A percentile compares a stretch with the other conserved stretches of the same genome.
These are phyloP conservation scores for Dioscorea zingiberensis DNA, from an alignment of 106 monocot genomes.

Conservation along the genomic window DNA sequence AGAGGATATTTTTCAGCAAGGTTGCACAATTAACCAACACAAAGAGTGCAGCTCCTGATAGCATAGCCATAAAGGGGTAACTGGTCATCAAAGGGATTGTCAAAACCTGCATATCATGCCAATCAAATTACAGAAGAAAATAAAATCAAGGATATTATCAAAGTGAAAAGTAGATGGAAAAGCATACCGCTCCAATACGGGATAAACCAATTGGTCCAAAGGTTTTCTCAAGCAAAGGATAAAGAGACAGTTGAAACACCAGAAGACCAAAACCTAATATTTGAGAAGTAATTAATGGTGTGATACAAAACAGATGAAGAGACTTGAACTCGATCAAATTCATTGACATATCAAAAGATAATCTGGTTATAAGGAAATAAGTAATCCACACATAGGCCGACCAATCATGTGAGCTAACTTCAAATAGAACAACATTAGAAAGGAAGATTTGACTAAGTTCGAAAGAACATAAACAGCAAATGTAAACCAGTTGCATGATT, in stretches of 20 bases:
- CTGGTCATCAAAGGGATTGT: slow-evolving; percentile 41
- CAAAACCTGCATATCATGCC: slow-evolving; percentile 33
- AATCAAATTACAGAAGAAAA: neutral
- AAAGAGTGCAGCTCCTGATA: slow-evolving; percentile 45
- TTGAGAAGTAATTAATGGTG: neutral
- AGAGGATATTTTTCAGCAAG: slow-evolving; percentile 52
- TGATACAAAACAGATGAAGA: neutral
- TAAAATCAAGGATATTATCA: neutral
- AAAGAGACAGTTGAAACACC: slow-evolving; percentile 50
- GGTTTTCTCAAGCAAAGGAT: slow-evolving; percentile 38
- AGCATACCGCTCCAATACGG: slow-evolving; percentile 51
- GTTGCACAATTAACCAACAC: slow-evolving; percentile 54
- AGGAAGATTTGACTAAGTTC: too few species aligned
- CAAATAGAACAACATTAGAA: too few species aligned
- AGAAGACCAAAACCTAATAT: slow-evolving; percentile 57
- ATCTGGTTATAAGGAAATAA: too few species aligned
- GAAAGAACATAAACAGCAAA: too few species aligned
- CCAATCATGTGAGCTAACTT: too few species aligned
- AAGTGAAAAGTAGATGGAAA: neutral
- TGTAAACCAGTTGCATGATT: too few species aligned
- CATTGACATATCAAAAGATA: too few species aligned
- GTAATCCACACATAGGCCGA: too few species aligned
- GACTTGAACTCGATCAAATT: too few species aligned
- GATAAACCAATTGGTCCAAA: slow-evolving; percentile 45
- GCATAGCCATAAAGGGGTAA: slow-evolving; percentile 53